A percentile compares a stretch with the other conserved stretches of the same genome.
Conservation (phyloP, 768 basidiomycete species). For the Calvatia gigantea region DNA sequence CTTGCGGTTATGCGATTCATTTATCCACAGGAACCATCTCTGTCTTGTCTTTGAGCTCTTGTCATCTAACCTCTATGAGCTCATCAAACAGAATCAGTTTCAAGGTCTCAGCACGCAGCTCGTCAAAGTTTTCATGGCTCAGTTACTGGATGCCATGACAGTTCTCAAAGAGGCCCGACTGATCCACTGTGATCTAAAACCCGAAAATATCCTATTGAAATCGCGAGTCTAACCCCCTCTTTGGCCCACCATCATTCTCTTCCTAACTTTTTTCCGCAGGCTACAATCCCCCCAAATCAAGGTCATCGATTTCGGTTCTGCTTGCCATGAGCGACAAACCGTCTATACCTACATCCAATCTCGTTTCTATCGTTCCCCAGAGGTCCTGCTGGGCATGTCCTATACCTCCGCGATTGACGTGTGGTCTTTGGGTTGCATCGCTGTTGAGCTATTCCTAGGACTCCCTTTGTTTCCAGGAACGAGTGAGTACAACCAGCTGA, state of each 20-base stretch:
- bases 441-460: slow-evolving; percentile 96
- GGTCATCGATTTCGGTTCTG: slow-evolving; percentile 98
- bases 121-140: slow-evolving; percentile 97
- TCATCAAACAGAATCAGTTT: slow-evolving; percentile 99
- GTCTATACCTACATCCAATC: slow-evolving; percentile 99
- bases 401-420: slow-evolving; percentile 97
- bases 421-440: slow-evolving; percentile 99
- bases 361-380: slow-evolving; percentile 96
- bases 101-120: slow-evolving; percentile 95
- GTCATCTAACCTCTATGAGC: slow-evolving; percentile 95
- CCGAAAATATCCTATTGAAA: slow-evolving; percentile 96
- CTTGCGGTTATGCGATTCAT: slow-evolving; percentile 89
- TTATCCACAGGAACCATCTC: slow-evolving; percentile 94
- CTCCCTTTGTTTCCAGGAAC: slow-evolving; percentile 97
- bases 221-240: slow-evolving; percentile 49
- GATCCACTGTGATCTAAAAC: slow-evolving; percentile 98
- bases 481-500: slow-evolving; percentile 98
- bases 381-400: slow-evolving; percentile 91
- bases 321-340: slow-evolving; percentile 98
- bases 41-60: slow-evolving; percentile 98
- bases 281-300: slow-evolving; percentile 98
- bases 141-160: slow-evolving; percentile 87
- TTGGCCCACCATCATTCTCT: slow-evolving; percentile 4
- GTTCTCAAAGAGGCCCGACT: slow-evolving; percentile 93
- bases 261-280: slow-evolving; percentile 34